These are phyloP conservation scores for Euphorbia pulcherrima DNA, from an alignment of 345 rosid genomes.

Conservation along the genomic window DNA sequence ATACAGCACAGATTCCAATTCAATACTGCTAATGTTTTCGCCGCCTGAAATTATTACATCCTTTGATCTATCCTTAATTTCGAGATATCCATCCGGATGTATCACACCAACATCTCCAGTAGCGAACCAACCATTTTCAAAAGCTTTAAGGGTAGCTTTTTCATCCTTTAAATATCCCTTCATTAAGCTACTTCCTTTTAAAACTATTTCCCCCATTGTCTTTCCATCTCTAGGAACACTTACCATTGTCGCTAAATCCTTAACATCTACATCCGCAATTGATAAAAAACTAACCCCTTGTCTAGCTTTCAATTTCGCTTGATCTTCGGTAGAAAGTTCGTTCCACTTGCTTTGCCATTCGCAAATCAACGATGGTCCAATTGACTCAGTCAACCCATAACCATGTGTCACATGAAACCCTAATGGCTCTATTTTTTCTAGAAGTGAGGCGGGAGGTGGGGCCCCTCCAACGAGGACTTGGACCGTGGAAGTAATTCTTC, in stretches of 20 bases:
- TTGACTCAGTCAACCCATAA: slow-evolving; percentile 75
- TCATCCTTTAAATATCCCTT: slow-evolving; percentile 63
- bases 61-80: slow-evolving; percentile 44
- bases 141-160: slow-evolving; percentile 42
- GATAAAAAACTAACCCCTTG: slow-evolving; percentile 60
- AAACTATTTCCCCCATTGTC: slow-evolving; percentile 62
- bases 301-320: slow-evolving; percentile 46
- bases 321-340: slow-evolving; percentile 26
- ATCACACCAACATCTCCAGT: slow-evolving; percentile 47
- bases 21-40: slow-evolving; percentile 46
- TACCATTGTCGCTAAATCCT: slow-evolving; percentile 41
- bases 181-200: slow-evolving; percentile 70
- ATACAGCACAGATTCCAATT: slow-evolving; percentile 39
- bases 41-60: slow-evolving; percentile 50
- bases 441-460: slow-evolving; percentile 52
- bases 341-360: slow-evolving; percentile 78
- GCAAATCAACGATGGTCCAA: slow-evolving; percentile 58
- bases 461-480: slow-evolving; percentile 77
- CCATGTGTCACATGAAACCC: slow-evolving; percentile 68
- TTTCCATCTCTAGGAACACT: slow-evolving; percentile 63
- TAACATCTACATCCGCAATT: slow-evolving; percentile 62
- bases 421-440: slow-evolving; percentile 42
- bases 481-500: slow-evolving; percentile 35
- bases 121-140: slow-evolving; percentile 44
- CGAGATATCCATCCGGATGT: slow-evolving; percentile 45